Conservation (phyloP, 2,329 filamentous ascomycete genomes). For the Aspergillus fumigatiaffinis region DNA sequence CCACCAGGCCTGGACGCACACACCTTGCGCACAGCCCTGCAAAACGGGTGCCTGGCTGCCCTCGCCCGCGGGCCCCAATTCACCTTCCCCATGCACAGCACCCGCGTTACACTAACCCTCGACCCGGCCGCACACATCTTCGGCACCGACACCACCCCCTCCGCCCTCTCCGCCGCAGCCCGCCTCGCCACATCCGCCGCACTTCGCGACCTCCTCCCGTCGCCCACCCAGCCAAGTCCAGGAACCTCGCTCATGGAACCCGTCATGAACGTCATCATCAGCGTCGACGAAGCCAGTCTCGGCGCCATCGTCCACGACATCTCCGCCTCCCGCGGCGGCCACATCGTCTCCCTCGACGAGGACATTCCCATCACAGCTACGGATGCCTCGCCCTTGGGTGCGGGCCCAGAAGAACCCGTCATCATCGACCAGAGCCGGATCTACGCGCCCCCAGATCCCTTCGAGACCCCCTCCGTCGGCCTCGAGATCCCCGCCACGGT, state of each 20-base stretch:
- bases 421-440: slow-evolving; percentile 68
- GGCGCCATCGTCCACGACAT: slow-evolving; percentile 81
- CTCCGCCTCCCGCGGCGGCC: slow-evolving; percentile 66
- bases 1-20: slow-evolving; percentile 51
- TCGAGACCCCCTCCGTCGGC: slow-evolving; percentile 37
- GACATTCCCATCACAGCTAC: slow-evolving; percentile 34
- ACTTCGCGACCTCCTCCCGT: slow-evolving; percentile 52
- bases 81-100: slow-evolving; percentile 74
- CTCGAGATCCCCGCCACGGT: slow-evolving; percentile 25
- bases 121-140: slow-evolving; percentile 63
- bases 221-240: slow-evolving; percentile 40
- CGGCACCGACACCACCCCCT: slow-evolving; percentile 62
- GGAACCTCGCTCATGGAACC: slow-evolving; percentile 77
- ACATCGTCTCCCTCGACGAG: slow-evolving; percentile 67
- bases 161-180: slow-evolving; percentile 64
- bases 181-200: slow-evolving; percentile 65
- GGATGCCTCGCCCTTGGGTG: slow-evolving; percentile 16
- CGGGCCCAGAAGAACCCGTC: slow-evolving; percentile 28
- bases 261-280: slow-evolving; percentile 85
- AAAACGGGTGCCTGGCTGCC: slow-evolving; percentile 78
- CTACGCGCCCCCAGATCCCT: slow-evolving; percentile 86
- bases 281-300: slow-evolving; percentile 75
- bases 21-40: slow-evolving; percentile 53
- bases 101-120: slow-evolving; percentile 66
- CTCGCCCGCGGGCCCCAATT: slow-evolving; percentile 80